Percentiles rank a stretch among this genome's conserved stretches.
Evolutionary conservation across 1,284 basidiomycete genomes (phyloP).

Genomic region (Phellinidium pouzarii): DNA sequence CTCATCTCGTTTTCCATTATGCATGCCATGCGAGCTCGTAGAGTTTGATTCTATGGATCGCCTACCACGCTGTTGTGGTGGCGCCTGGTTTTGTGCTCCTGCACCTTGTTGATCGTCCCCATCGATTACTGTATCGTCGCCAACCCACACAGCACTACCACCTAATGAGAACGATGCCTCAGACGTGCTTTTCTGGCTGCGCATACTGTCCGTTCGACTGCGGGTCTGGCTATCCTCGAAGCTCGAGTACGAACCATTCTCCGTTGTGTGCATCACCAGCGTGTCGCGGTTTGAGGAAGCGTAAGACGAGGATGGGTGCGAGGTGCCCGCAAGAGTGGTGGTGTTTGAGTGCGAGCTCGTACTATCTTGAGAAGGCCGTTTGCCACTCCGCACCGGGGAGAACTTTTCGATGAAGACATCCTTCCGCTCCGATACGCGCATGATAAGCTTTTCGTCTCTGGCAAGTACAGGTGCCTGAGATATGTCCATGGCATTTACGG

Average conservation of each 20-base stretch:
- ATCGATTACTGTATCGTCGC: constrained; percentile 52
- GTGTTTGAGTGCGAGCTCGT: neutral
- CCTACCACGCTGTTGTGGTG: constrained; percentile 38
- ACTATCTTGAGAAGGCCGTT: constrained; percentile 11
- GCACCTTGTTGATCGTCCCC: constrained; percentile 20
- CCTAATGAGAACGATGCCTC: constrained; percentile 67
- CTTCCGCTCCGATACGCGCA: constrained; percentile 85
- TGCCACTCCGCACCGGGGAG: constrained; percentile 27
- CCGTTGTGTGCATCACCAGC: constrained; percentile 8
- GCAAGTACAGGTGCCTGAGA: constrained; percentile 71
- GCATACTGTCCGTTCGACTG: constrained; percentile 27
- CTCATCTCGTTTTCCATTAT: constrained; percentile 18
- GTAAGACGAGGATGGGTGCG: neutral
- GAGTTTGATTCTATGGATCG: constrained; percentile 68
- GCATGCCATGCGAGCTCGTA: constrained; percentile 45
- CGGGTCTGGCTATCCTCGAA: constrained; percentile 53
- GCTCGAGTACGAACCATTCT: constrained; percentile 55
- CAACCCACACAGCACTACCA: constrained; percentile 74
- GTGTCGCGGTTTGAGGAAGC: constrained; percentile 8
- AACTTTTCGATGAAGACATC: constrained; percentile 89
- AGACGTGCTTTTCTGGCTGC: constrained; percentile 25
- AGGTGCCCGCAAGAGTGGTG: neutral
- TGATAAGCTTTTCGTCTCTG: constrained; percentile 80
- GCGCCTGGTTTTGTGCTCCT: constrained; percentile 30
- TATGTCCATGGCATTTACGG: constrained; percentile 90